Base-by-base conservation (phyloP, 2,329 filamentous ascomycete genomes). In the Tolypocladium tundrense region DNA sequence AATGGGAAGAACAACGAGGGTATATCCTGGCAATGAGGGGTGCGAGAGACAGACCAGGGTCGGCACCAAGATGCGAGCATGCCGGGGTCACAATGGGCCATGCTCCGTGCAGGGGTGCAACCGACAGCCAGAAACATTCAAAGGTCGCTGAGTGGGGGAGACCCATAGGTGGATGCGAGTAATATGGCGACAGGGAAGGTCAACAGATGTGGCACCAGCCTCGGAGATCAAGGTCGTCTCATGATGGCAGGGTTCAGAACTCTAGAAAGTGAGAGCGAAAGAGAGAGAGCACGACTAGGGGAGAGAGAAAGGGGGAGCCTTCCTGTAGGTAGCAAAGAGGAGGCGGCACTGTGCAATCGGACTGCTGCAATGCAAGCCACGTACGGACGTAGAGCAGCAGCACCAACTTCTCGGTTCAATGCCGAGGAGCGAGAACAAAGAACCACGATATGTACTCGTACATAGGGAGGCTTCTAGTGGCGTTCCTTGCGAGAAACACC, bases 1-100 rank as follows among this genome's bases (percentile, higher is more conserved):
- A 78, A 78, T 75, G 68, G 67, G 51, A 40, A 21, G 66, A 66
- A 64, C 59, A 21, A 50, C 24, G 48, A 51, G 27, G 21, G 16
- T 6, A 51, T 51, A 21, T 42, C 40, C 50, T 57, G 37, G 33
- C 10, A 14, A 37, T 21, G 51, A 45, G 50, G 40, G 56, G 40
- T 43, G 39, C 19, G 50, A 21, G 45, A 19, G 21, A 11, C 33
- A 37, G 50, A 52, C 55, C 35, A 53, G 51, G 50, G 56, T 53
- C n/a, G n/a, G 50, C 27, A 14, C 53, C 53, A 31, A 42, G 41
- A 42, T 48, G 39, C 16, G 41, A 33, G 51, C n/a, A 35, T 24
- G 54, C 50, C 54, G 45, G 45, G 45, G 54, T 51, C 54, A 51
- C 54, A 56, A 56, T 51, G 35, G 14, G 39, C 42, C 54, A 48